These are phyloP conservation scores for Microstegium vimineum DNA, from an alignment of 176 grass and related monocot genomes.

Conservation along the genomic window DNA sequence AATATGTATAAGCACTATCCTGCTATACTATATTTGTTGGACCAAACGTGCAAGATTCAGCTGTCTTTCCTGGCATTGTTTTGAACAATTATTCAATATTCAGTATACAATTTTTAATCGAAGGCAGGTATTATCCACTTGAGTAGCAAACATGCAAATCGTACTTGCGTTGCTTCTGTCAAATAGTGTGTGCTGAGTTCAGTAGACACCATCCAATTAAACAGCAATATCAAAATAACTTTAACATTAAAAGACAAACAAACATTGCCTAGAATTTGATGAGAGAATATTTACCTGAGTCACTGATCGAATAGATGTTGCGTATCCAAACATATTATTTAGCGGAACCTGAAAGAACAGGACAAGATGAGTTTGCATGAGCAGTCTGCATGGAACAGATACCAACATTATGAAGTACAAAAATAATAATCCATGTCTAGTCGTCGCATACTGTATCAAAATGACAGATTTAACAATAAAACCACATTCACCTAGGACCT, in stretches of 20 bases:
- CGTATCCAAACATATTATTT: constrained; percentile 98
- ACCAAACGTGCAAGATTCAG: not conserved
- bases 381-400: not conserved
- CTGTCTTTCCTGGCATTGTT: not conserved
- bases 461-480: not conserved
- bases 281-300: constrained; percentile 62
- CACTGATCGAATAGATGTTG: constrained; percentile 83
- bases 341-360: constrained; percentile 72
- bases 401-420: not conserved
- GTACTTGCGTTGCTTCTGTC: not conserved
- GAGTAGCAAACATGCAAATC: not conserved
- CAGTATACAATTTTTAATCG: not conserved
- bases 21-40: not conserved
- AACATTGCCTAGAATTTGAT: not conserved
- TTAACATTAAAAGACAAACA: not conserved
- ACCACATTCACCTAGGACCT: not conserved
- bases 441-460: not conserved
- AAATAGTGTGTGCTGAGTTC: not conserved
- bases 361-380: not conserved
- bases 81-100: not conserved
- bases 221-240: not conserved
- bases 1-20: not conserved
- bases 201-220: not conserved
- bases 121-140: not conserved
- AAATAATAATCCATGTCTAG: not conserved